Base-by-base conservation (phyloP, 129 eudicot species). In the Erigeron canadensis region DNA sequence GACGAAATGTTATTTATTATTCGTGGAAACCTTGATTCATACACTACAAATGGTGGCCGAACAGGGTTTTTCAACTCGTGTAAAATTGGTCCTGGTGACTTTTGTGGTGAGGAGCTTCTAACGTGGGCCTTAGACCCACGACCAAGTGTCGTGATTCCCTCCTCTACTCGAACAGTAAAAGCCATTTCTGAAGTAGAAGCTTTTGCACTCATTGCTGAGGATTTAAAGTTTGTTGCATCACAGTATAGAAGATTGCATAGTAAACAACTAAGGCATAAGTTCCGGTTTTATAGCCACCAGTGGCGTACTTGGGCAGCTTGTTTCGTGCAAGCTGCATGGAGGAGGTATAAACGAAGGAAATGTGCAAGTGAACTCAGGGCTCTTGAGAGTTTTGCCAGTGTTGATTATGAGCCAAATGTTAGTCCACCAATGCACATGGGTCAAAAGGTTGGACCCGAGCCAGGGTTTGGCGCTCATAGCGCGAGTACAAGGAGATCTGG, bases 271-370 rank as follows among this genome's bases (percentile, higher is more conserved):
- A 61, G 94, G 67, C 96, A 93, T 72, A 93, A 89, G 85, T 87
- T 93, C 59, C 69, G 98, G 63, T 89, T 93, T 76, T 85, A 93
- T 64, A 89, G 95, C 34, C 98, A 89, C 81, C 98, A 89, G 56
- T 93, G 98, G 98, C 81, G 98, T 55, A 86, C 96, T 1, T 93
- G 98, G 98, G 91, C 96, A 3, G 95, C 92, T 6, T 86, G 96
- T 66, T 93, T 84, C 34, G 85, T 93, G 61, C 98, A 93, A 47
- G 96, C 95, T 5, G 95, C 95, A 2, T 93, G 96, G 96, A 65
- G 91, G 22, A 71, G 96, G 65, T 85, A 85, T 66, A 89, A 86
- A 65, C 82, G 74, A 67, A 78, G 91, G 41, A 82, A 75, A 70
- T 74, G 75, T 11, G 74, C 69, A 10, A 79, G 86, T 17, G 79